Evolutionary conservation across 129 eudicot genomes (phyloP).

Genomic region (Centaurea solstitialis): DNA sequence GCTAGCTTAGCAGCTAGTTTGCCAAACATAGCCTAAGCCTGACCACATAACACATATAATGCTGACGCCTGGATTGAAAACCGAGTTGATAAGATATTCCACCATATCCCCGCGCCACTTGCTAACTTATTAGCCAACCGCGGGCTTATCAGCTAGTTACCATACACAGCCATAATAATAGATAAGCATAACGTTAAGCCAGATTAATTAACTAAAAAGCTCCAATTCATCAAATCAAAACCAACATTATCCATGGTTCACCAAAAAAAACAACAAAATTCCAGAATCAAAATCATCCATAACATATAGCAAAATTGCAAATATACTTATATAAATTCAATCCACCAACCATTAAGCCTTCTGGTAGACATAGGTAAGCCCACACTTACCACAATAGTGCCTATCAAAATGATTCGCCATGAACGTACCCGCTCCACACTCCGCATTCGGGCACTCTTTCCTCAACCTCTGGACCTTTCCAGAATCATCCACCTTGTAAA

Average conservation of each 20-base stretch:
- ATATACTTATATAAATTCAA: neutral
- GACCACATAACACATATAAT: no score
- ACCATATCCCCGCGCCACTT: no score
- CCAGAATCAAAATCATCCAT: neutral
- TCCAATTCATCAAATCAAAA: neutral
- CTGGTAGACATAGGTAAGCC: slow-evolving; percentile 47
- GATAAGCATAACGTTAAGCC: neutral
- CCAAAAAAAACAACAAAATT: neutral
- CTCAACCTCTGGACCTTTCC: slow-evolving; percentile 52
- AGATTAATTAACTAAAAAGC: neutral
- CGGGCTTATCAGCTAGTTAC: no score
- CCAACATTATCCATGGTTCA: neutral
- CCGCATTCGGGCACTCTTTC: slow-evolving; percentile 50
- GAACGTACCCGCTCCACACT: slow-evolving; percentile 46
- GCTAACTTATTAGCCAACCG: no score
- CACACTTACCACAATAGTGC: slow-evolving; percentile 54
- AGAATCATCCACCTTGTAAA: slow-evolving; percentile 45
- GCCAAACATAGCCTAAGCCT: no score
- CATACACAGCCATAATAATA: no score
- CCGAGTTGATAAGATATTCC: no score
- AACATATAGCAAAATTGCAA: neutral
- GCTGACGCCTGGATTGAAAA: no score
- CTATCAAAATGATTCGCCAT: slow-evolving; percentile 46
- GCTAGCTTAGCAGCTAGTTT: no score
- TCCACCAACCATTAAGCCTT: slow-evolving; percentile 32